A percentile compares a stretch with the other conserved stretches of the same genome.
These are phyloP conservation scores for Blastomyces silverae DNA, from an alignment of 2,329 filamentous ascomycete genomes.

Conservation along the genomic window DNA sequence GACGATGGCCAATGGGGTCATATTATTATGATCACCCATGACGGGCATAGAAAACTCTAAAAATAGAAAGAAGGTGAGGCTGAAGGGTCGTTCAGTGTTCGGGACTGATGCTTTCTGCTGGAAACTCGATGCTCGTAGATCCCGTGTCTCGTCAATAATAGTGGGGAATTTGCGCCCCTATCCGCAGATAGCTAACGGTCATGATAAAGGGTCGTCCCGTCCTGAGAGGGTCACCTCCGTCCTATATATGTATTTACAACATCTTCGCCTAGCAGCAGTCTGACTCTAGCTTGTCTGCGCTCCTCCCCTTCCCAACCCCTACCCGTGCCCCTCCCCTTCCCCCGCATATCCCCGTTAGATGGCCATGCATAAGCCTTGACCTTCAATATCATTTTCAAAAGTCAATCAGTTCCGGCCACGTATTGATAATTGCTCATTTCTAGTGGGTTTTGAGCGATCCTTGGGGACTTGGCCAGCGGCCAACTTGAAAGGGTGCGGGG, in stretches of 20 bases:
- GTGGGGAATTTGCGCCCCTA: background rate
- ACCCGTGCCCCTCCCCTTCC: background rate
- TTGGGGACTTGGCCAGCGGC: background rate
- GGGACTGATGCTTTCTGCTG: background rate
- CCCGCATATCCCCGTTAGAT: background rate
- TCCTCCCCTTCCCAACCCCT: background rate
- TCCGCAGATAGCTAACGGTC: background rate
- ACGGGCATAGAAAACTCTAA: background rate
- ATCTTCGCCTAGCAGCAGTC: background rate
- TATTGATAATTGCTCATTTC: background rate
- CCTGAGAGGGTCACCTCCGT: background rate
- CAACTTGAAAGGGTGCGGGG: background rate
- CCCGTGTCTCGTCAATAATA: background rate
- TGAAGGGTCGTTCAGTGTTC: background rate
- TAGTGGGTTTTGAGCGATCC: background rate
- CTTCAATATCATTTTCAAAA: background rate
- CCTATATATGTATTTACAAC: conserved; percentile 8
- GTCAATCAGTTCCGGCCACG: conserved; percentile 10
- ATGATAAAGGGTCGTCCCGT: background rate
- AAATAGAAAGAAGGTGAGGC: conserved; percentile 1
- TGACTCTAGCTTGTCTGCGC: background rate
- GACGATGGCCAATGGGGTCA: conserved; percentile 28
- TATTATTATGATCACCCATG: conserved; percentile 8
- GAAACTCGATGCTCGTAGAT: background rate
- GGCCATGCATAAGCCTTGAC: background rate